A percentile compares a stretch with the other conserved stretches of the same genome.
Evolutionary conservation across 139 green algal species (phyloP).

Genomic region (Pedinophyceae sp.): DNA sequence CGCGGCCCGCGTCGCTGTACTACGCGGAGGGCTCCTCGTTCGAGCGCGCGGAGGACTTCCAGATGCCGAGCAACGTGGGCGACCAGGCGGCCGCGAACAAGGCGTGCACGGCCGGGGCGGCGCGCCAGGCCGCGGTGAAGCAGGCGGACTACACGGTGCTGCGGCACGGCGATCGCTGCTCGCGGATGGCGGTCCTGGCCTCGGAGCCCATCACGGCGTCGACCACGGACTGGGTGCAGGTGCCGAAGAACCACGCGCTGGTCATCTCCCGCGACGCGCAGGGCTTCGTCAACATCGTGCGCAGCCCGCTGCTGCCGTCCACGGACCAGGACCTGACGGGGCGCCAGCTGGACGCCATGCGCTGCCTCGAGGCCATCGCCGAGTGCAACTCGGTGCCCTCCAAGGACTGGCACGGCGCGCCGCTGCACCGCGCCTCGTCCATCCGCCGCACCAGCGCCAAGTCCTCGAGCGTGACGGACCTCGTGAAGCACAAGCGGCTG

Average conservation of each 20-base stretch:
- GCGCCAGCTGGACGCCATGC: background rate
- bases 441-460: too few relatives aligned
- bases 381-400: background rate
- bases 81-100: too few relatives aligned
- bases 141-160: conserved; percentile 13
- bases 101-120: too few relatives aligned
- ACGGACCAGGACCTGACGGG: too few relatives aligned
- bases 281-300: conserved; percentile 62
- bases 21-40: conserved; percentile 58
- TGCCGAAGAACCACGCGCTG: conserved; percentile 66
- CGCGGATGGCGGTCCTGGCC: conserved; percentile 62
- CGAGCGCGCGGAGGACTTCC: conserved; percentile 5
- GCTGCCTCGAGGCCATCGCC: background rate
- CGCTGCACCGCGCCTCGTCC: too few relatives aligned
- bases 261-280: conserved; percentile 57
- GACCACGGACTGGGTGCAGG: conserved; percentile 68
- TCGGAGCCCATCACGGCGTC: conserved; percentile 80
- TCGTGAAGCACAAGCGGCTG: too few relatives aligned
- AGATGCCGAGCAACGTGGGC: too few relatives aligned
- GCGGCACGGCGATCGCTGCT: conserved; percentile 41
- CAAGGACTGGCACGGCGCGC: background rate
- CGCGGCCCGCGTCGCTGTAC: conserved; percentile 68
- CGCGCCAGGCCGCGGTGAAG: too few relatives aligned
- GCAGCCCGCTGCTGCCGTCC: conserved; percentile 32
- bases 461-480: too few relatives aligned